phyloP scores from a whole-genome alignment of 495 filamentous ascomycete genomes.

The Aspergillus coremiiformis region DNA sequence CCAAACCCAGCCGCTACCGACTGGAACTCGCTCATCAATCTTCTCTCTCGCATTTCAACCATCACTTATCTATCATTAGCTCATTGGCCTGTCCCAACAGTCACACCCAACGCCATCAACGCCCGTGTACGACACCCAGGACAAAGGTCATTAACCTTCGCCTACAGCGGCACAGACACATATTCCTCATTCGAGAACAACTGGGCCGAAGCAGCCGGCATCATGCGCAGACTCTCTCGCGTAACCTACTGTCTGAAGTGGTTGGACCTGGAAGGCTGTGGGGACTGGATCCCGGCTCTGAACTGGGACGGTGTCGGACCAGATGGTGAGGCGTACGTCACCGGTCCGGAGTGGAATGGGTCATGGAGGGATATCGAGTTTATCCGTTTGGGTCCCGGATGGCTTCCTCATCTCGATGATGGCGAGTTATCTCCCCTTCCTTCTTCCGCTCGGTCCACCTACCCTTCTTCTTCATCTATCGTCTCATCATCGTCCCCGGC shows the following conservation, averaged over 20 bases:
- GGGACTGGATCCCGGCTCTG: slow-evolving; percentile 62
- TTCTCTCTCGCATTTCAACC: slow-evolving; percentile 53
- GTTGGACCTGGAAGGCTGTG: slow-evolving; percentile 75
- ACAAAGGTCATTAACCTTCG: slow-evolving; percentile 41
- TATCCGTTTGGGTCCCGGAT: slow-evolving; percentile 47
- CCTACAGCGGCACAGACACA: slow-evolving; percentile 54
- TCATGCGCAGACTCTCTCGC: slow-evolving; percentile 62
- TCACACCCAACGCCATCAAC: slow-evolving; percentile 53
- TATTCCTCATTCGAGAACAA: slow-evolving; percentile 62
- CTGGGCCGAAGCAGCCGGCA: slow-evolving; percentile 59
- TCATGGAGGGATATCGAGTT: slow-evolving; percentile 45
- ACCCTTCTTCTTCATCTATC: neutral
- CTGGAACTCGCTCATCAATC: slow-evolving; percentile 59
- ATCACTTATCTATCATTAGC: slow-evolving; percentile 74
- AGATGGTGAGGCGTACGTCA: slow-evolving; percentile 19
- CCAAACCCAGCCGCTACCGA: slow-evolving; percentile 38
- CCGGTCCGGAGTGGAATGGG: slow-evolving; percentile 44
- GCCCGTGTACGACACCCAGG: slow-evolving; percentile 31
- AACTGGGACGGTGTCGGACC: slow-evolving; percentile 32
- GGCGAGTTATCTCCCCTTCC: slow-evolving; percentile 2
- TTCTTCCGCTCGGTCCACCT: neutral
- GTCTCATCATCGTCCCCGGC: neutral
- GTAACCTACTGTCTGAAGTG: slow-evolving; percentile 65
- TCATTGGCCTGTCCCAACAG: slow-evolving; percentile 67
- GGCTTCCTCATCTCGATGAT: slow-evolving; percentile 23